Evolutionary conservation across 192 early-diverging fungal genomes (phyloP).

Genomic region (Backusella morwellensis): DNA sequence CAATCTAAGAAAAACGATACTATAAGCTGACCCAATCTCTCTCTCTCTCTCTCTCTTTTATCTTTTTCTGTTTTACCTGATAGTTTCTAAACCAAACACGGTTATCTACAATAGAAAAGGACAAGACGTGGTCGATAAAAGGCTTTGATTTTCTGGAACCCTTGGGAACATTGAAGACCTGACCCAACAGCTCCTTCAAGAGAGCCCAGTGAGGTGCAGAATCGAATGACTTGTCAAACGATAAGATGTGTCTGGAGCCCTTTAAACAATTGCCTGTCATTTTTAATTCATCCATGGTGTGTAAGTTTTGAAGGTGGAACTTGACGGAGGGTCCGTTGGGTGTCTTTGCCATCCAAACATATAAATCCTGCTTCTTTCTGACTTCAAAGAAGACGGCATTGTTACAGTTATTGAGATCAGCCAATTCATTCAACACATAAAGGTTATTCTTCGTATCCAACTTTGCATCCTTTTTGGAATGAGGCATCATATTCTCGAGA

Average conservation of each 20-base stretch:
- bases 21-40: not conserved
- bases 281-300: slow-evolving; percentile 98
- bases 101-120: slow-evolving; percentile 84
- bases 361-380: slow-evolving; percentile 88
- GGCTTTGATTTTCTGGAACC: slow-evolving; percentile 90
- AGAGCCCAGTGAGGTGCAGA: slow-evolving; percentile 78
- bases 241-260: slow-evolving; percentile 91
- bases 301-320: slow-evolving; percentile 95
- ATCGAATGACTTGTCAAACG: slow-evolving; percentile 95
- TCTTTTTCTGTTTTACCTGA: slow-evolving; percentile 51
- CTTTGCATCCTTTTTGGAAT: slow-evolving; percentile 95
- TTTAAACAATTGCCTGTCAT: slow-evolving; percentile 99
- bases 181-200: slow-evolving; percentile 93
- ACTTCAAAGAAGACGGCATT: slow-evolving; percentile 97
- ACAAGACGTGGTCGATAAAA: slow-evolving; percentile 94
- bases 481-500: slow-evolving; percentile 83
- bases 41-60: not conserved
- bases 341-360: slow-evolving; percentile 93
- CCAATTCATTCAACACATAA: slow-evolving; percentile 88
- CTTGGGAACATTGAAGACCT: slow-evolving; percentile 88
- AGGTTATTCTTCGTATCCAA: slow-evolving; percentile 91
- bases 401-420: slow-evolving; percentile 97
- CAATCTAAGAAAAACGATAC: slow-evolving; percentile 42
- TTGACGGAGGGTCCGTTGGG: slow-evolving; percentile 95
- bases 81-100: slow-evolving; percentile 97